Evolutionary conservation across 495 filamentous ascomycete genomes (phyloP), one percentile per base, ranked within the genome.

Genomic region (Podospora anserina): DNA sequence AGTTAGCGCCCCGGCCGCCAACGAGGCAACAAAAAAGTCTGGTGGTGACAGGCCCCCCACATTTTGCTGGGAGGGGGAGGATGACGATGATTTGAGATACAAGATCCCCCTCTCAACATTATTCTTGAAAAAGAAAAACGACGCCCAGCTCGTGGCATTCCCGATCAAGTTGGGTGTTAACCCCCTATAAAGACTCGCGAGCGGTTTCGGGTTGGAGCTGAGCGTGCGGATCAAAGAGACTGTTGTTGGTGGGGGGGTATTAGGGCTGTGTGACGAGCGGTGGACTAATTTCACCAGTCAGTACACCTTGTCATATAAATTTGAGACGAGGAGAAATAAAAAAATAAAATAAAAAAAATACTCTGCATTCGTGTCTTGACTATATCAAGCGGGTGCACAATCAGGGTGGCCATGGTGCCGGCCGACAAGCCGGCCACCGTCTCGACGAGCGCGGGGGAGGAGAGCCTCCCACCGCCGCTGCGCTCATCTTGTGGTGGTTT

Each of bases 321-420:
- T 1, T 23, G 23, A 23, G 23, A 23, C 23, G 23, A 23, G 23
- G 6, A 61, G 7, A 28, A 55, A 58, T 34, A 4, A 19, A 39
- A 20, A 49, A 11, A 61, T 9, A 54, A 44, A n/a, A 1, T 39
- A 9, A 67, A 18, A 39, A 53, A 70, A 72, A 58, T 79, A 94
- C 93, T 87, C 81, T 99, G 95, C 72, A 99, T 87, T 67, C 95
- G 90, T 54, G 93, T 97, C 82, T 99, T 99, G 74, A 98, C 86
- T 67, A 98, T 87, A 80, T 99, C 95, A 63, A 99, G 84, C 20
- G 95, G 95, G 81, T 94, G 91, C 28, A 90, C 89, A 63, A 86
- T 84, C 66, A 97, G 84, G 34, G 95, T 97, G 19, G 92, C 89
- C 70, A 91, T 87, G 69, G 93, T 84, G 55, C 95, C 95, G 65